Percentiles rank a stretch among this genome's conserved stretches.
phyloP scores from a whole-genome alignment of 2,329 filamentous ascomycete species.

The Cytospora chrysosperma region DNA sequence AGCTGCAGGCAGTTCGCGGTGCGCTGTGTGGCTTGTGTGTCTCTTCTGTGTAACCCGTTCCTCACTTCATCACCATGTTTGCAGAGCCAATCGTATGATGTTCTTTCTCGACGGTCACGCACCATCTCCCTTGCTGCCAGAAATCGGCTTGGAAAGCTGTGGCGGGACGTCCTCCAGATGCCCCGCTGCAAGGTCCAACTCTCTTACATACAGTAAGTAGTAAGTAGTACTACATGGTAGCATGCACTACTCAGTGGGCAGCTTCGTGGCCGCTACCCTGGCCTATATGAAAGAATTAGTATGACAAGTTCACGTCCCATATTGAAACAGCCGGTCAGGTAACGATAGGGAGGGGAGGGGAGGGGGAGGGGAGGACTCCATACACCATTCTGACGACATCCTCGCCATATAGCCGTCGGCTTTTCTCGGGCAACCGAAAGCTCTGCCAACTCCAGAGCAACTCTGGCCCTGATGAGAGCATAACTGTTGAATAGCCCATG shows the following conservation, averaged over 20 bases:
- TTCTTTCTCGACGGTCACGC: background rate
- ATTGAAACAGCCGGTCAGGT: background rate
- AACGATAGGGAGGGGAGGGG: too few relatives aligned
- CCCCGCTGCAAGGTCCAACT: constrained; percentile 9
- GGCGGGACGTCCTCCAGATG: background rate
- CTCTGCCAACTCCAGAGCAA: background rate
- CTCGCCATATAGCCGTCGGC: background rate
- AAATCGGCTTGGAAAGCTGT: background rate
- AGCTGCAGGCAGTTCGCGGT: background rate
- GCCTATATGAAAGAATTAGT: background rate
- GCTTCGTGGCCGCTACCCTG: background rate
- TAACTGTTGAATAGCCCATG: background rate
- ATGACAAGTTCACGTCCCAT: background rate
- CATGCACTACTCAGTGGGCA: background rate
- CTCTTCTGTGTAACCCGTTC: background rate
- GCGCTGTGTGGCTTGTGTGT: background rate
- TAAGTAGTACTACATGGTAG: background rate
- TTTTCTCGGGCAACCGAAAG: background rate
- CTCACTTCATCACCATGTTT: background rate
- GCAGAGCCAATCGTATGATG: constrained; percentile 8
- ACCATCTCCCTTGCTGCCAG: constrained; percentile 12
- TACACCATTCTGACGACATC: background rate
- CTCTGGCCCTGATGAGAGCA: background rate
- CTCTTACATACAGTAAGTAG: too few relatives aligned
- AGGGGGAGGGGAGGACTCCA: background rate